These are phyloP conservation scores for Fusarium drepaniforme DNA, from an alignment of 2,329 filamentous ascomycete species.

Conservation along the genomic window DNA sequence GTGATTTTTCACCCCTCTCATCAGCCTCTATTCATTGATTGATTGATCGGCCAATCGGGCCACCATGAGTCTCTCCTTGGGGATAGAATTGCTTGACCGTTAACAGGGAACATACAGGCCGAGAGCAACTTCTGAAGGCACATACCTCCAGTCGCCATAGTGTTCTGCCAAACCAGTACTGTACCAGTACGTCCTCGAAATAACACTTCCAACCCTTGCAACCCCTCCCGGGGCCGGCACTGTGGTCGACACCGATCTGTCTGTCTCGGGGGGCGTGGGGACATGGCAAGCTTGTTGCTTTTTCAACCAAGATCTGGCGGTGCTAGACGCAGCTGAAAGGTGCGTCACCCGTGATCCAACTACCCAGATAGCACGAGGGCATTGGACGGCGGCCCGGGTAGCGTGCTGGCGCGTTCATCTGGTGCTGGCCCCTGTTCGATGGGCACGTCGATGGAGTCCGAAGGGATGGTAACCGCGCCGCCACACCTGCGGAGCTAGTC, in stretches of 20 bases:
- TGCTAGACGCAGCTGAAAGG: constrained; percentile 32
- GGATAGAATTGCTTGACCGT: background rate
- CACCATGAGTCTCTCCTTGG: background rate
- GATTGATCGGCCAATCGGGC: background rate
- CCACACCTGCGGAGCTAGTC: constrained; percentile 31
- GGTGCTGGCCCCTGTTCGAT: constrained; percentile 13
- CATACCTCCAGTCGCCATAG: background rate
- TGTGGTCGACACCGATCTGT: constrained; percentile 10
- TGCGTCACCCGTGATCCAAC: constrained; percentile 14
- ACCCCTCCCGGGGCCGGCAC: background rate
- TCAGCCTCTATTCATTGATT: background rate
- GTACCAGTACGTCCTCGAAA: background rate
- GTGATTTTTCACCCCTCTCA: background rate
- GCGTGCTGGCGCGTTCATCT: constrained; percentile 14
- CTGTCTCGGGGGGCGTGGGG: constrained; percentile 16
- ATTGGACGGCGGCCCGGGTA: background rate
- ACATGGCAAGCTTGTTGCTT: constrained; percentile 20
- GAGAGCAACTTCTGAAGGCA: background rate
- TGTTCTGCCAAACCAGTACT: background rate
- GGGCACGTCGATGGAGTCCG: constrained; percentile 24
- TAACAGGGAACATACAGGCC: background rate
- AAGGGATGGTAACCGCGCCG: constrained; percentile 39
- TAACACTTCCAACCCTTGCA: background rate
- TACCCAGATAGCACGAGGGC: background rate
- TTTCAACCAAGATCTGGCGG: constrained; percentile 25